Evolutionary conservation across 2,329 filamentous ascomycete genomes (phyloP).

Genomic region (Rhynchosporium agropyri): DNA sequence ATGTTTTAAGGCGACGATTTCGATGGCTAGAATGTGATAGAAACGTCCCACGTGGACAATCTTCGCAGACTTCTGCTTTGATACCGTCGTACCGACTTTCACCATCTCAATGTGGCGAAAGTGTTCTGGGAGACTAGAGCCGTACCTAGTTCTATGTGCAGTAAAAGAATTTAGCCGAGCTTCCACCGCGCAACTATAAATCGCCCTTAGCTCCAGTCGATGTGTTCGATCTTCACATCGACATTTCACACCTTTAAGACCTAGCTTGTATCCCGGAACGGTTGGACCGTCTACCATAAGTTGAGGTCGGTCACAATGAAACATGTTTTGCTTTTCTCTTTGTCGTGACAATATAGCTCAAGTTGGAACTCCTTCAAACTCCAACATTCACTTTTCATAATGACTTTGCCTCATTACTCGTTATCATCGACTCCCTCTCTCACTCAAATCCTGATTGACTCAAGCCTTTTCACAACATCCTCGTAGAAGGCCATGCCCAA

Average conservation of each 20-base stretch:
- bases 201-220: too few relatives aligned
- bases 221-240: too few relatives aligned
- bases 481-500: slow-evolving; percentile 49
- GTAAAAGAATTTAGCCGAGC: background rate
- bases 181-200: too few relatives aligned
- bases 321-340: too few relatives aligned
- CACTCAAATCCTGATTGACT: slow-evolving; percentile 35
- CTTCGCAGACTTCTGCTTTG: background rate
- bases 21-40: background rate
- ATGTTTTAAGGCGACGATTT: background rate
- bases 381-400: too few relatives aligned
- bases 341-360: too few relatives aligned
- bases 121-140: background rate
- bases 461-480: slow-evolving; percentile 49
- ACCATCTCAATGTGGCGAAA: background rate
- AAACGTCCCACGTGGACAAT: background rate
- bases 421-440: background rate
- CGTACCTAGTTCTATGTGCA: background rate
- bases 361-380: too few relatives aligned
- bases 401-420: too few relatives aligned
- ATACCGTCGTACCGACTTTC: background rate
- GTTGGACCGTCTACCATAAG: too few relatives aligned
- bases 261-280: too few relatives aligned
- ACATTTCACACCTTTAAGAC: too few relatives aligned
- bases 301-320: too few relatives aligned